Conservation (phyloP, 305 asterid genomes). For the Solanum hybrid region DNA sequence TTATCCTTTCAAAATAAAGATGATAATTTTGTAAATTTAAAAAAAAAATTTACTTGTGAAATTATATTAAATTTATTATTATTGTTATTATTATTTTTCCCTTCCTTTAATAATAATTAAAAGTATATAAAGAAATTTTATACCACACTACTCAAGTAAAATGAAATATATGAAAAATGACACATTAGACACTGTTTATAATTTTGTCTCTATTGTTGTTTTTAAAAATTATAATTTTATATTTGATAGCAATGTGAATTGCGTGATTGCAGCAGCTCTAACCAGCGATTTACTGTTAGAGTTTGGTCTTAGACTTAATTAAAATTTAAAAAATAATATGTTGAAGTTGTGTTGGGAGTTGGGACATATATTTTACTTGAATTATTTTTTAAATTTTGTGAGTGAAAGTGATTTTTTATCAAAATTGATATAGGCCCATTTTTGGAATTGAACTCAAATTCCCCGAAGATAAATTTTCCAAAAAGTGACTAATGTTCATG, state of each 20-base stretch:
- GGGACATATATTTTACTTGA: background rate
- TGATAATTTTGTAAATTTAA: too few relatives aligned
- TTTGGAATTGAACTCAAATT: background rate
- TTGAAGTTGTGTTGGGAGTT: background rate
- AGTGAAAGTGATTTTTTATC: background rate
- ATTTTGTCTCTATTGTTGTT: background rate
- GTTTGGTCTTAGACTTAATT: background rate
- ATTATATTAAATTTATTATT: background rate
- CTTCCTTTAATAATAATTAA: background rate
- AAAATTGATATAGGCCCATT: background rate
- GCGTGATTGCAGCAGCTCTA: background rate
- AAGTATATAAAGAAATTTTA: background rate
- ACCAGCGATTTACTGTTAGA: background rate
- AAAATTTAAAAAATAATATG: background rate
- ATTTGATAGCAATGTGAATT: background rate
- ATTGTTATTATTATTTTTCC: background rate
- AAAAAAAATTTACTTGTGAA: too few relatives aligned
- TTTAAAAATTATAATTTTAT: too few relatives aligned
- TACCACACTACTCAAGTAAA: background rate
- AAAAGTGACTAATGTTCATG: background rate
- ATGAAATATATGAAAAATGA: background rate
- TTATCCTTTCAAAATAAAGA: background rate
- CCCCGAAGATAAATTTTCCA: background rate
- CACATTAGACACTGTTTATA: background rate
- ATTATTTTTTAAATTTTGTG: background rate